These are phyloP conservation scores for Dictyostelium intermedium DNA, from an alignment of 78 protist genomes.

Conservation along the genomic window DNA sequence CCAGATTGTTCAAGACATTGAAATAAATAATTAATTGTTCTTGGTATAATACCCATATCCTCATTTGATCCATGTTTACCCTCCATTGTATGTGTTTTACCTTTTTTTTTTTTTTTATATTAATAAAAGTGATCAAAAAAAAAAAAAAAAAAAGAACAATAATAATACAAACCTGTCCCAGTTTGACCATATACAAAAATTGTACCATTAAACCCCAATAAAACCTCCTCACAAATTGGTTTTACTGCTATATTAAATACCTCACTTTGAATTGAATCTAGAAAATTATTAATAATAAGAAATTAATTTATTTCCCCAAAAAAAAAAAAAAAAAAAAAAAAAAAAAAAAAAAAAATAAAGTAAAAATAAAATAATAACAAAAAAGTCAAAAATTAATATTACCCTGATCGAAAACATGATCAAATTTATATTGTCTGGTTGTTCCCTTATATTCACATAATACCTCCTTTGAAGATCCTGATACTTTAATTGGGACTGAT, in stretches of 20 bases:
- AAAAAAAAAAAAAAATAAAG: neutral
- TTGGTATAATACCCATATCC: slow-evolving; percentile 80
- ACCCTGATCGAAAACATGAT: slow-evolving; percentile 56
- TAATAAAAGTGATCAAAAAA: neutral
- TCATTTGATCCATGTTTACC: slow-evolving; percentile 68
- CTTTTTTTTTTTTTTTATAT: slow-evolving; percentile 12
- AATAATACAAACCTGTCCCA: slow-evolving; percentile 27
- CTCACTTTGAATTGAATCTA: slow-evolving; percentile 56
- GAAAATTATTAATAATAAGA: neutral
- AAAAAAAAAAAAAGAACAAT: neutral
- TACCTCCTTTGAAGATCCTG: slow-evolving; percentile 21
- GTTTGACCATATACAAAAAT: slow-evolving; percentile 87
- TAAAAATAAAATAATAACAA: neutral
- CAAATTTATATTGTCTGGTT: slow-evolving; percentile 60
- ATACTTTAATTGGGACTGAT: neutral
- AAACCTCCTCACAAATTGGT: slow-evolving; percentile 73
- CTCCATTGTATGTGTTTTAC: slow-evolving; percentile 88
- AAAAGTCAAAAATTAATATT: neutral
- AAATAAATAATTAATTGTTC: slow-evolving; percentile 80
- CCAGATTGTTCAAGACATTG: slow-evolving; percentile 64
- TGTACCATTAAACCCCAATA: slow-evolving; percentile 82
- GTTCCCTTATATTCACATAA: slow-evolving; percentile 47
- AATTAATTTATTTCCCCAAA: neutral
- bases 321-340: neutral
- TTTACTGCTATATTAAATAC: slow-evolving; percentile 42